phyloP scores from a whole-genome alignment of 164 flowering plant species.

The Sextonia rubra region DNA sequence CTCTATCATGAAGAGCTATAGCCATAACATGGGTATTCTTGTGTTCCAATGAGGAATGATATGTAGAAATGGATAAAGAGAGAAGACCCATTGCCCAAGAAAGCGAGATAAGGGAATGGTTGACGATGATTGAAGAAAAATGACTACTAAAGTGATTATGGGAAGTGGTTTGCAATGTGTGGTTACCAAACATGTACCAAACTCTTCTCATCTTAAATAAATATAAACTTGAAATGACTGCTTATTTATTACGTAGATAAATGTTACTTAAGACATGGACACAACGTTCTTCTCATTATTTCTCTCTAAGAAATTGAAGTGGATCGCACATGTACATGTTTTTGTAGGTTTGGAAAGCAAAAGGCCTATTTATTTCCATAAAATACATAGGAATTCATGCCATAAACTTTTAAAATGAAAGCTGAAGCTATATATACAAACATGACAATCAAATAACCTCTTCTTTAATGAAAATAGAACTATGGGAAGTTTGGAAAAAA shows the following conservation, averaged over 20 bases:
- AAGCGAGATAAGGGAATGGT: not conserved
- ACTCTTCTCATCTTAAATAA: not conserved
- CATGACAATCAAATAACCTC: too few species aligned
- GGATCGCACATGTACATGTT: not conserved
- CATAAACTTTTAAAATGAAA: too few species aligned
- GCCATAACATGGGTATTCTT: not conserved
- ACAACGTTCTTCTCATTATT: too few species aligned
- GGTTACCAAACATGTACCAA: not conserved
- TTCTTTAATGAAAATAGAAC: too few species aligned
- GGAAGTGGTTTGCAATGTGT: not conserved
- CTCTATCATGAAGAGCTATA: conserved; percentile 50
- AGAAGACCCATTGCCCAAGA: not conserved
- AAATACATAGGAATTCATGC: too few species aligned
- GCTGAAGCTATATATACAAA: too few species aligned
- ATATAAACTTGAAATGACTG: not conserved
- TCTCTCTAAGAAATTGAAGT: not conserved
- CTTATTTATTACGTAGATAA: not conserved
- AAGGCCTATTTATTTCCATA: too few species aligned
- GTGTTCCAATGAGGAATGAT: not conserved
- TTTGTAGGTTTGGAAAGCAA: not conserved
- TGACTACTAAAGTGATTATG: not conserved
- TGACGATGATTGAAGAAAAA: not conserved
- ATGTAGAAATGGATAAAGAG: not conserved
- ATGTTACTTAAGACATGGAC: not conserved
- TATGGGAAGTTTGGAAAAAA: too few species aligned